Base-by-base conservation (phyloP, 169 alveolate genomes). In the Perkinsus olseni region DNA sequence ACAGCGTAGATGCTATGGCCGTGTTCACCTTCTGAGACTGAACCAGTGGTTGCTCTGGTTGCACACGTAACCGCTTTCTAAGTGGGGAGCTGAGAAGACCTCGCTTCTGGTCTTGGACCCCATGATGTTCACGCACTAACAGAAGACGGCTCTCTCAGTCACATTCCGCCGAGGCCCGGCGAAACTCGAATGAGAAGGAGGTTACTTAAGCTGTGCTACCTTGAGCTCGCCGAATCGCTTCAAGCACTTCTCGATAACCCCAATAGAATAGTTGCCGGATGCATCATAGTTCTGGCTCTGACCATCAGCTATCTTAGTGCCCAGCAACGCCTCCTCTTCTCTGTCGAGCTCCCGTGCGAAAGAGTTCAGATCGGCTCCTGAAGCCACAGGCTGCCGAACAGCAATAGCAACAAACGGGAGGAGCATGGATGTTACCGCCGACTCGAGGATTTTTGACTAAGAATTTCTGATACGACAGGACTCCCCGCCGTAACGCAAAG, bases 31-130 rank as follows among this genome's bases (percentile, higher is more conserved):
- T 93, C 98, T 95, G 36, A 96, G 92, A 37, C 97, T 91, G 93
- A 94, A 94, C 98, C 98, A 96, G 91, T 96, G 98, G 39, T 95
- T 94, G 21, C 96, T 94, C 74, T 96, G 95, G 93, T 96, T 96
- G 94, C 96, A 95, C n/a, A 96, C 95, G 92, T 95, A 96, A 0
- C 97, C 98, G 92, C 96, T 96, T 92, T 95, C 96, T 91, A 94
- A 95, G 13, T 94, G 94, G 51, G 95, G 96, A 8, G 96, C 95
- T 91, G 97, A 96, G 38, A 96, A 94, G 51, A 95, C 93, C 91
- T 96, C 94, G 38, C 94, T 95, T 24, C 82, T 62, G 36, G 82
- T 62, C 82, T 62, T 62, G 36, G 82, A 4, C 82, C 82, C 82
- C 82, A 62, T 62, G 28, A 62, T 62, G 17, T 62, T 62, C 34